phyloP scores from a whole-genome alignment of 2,329 filamentous ascomycete species.

The Lasiodiplodia sp. region DNA sequence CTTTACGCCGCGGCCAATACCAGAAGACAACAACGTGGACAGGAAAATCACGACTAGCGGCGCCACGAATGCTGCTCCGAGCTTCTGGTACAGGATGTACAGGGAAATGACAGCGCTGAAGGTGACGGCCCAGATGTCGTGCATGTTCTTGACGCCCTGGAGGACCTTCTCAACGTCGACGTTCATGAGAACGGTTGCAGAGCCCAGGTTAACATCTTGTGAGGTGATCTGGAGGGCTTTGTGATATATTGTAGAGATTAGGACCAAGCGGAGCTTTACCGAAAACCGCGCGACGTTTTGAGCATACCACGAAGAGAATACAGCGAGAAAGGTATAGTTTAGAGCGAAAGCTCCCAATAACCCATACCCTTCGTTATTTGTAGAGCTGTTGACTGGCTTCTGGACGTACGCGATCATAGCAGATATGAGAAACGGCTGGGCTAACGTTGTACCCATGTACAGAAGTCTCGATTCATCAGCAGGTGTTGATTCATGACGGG shows the following conservation, averaged over 20 bases:
- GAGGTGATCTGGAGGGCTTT: conserved; percentile 35
- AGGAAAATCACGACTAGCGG: conserved; percentile 36
- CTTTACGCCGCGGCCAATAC: conserved; percentile 35
- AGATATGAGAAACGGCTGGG: conserved; percentile 40
- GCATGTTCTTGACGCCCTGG: conserved; percentile 33
- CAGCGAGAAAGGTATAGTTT: conserved; percentile 36
- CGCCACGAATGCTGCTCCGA: conserved; percentile 38
- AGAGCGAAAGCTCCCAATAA: conserved; percentile 40
- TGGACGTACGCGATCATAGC: conserved; percentile 36
- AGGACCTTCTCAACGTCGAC: conserved; percentile 42
- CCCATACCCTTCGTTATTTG: conserved; percentile 36
- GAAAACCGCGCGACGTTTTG: conserved; percentile 37
- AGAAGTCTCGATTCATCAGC: neutral
- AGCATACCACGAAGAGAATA: conserved; percentile 37
- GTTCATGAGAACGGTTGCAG: conserved; percentile 41
- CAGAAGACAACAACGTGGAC: conserved; percentile 30
- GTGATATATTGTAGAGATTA: conserved; percentile 39
- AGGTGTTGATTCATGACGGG: neutral
- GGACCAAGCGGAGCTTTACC: conserved; percentile 37
- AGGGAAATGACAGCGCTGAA: conserved; percentile 35
- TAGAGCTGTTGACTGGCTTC: conserved; percentile 26
- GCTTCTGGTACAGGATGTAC: conserved; percentile 39
- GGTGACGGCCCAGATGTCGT: conserved; percentile 39
- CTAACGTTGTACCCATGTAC: conserved; percentile 12
- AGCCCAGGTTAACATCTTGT: conserved; percentile 33